Conservation (phyloP, 2,329 filamentous ascomycete species). For the Zasmidium citrigriseum region DNA sequence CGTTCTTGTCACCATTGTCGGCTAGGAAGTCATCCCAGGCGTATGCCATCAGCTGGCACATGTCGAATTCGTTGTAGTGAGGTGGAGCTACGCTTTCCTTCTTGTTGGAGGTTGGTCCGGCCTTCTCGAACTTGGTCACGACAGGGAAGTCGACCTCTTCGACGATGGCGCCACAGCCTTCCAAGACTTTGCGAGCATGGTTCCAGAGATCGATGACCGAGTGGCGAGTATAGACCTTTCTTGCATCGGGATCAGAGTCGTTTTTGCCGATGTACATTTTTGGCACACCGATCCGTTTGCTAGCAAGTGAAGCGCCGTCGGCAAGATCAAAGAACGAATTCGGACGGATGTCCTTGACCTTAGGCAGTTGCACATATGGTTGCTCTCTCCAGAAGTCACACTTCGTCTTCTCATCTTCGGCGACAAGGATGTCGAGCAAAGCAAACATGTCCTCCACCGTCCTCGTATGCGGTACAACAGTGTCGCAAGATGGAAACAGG, state of each 20-base stretch:
- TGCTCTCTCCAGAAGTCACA: slow-evolving; percentile 59
- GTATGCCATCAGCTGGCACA: slow-evolving; percentile 50
- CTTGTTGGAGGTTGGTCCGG: too few species aligned
- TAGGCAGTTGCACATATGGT: slow-evolving; percentile 43
- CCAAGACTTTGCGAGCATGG: slow-evolving; percentile 35
- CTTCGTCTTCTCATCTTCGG: slow-evolving; percentile 39
- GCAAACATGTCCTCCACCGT: slow-evolving; percentile 51
- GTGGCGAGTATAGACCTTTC: slow-evolving; percentile 34
- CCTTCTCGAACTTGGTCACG: slow-evolving; percentile 45
- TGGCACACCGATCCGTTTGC: slow-evolving; percentile 51
- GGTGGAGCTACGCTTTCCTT: too few species aligned
- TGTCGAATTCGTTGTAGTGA: slow-evolving; percentile 45
- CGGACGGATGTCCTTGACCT: slow-evolving; percentile 32
- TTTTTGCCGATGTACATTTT: slow-evolving; percentile 51
- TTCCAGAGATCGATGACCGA: slow-evolving; percentile 33
- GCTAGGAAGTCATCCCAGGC: slow-evolving; percentile 53
- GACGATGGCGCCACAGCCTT: slow-evolving; percentile 42
- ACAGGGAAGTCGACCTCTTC: slow-evolving; percentile 45
- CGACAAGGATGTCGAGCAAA: slow-evolving; percentile 50
- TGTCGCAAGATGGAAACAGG: slow-evolving; percentile 56
- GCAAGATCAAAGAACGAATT: slow-evolving; percentile 35
- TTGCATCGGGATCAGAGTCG: slow-evolving; percentile 8
- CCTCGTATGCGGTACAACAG: slow-evolving; percentile 53
- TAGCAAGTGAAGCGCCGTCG: slow-evolving; percentile 36
- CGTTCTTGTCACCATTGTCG: slow-evolving; percentile 38